Conservation (phyloP, 176 grass and related monocot species). For the Chloris gayana region DNA sequence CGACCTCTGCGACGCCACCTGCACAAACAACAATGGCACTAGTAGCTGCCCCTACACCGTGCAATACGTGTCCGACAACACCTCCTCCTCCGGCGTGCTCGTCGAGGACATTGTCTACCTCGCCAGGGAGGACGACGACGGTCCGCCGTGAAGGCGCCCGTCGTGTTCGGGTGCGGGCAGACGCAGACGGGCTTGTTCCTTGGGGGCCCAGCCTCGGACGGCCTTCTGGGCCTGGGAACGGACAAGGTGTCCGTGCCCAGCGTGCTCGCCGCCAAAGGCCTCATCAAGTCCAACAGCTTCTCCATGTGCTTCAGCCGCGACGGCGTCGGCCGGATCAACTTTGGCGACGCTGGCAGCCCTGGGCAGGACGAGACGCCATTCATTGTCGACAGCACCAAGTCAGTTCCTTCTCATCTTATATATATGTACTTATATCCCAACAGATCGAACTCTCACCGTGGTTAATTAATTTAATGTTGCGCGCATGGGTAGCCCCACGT, state of each 20-base stretch:
- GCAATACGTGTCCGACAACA: constrained; percentile 49
- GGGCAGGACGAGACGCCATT: constrained; percentile 69
- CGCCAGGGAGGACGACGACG: constrained; percentile 33
- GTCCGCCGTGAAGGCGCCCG: constrained; percentile 24
- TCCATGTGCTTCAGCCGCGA: constrained; percentile 79
- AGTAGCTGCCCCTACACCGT: constrained; percentile 61
- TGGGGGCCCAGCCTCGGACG: constrained; percentile 32
- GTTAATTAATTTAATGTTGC: too few relatives aligned
- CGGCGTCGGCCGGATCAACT: constrained; percentile 71
- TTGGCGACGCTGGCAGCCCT: constrained; percentile 61
- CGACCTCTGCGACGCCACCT: constrained; percentile 56
- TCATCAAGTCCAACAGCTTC: constrained; percentile 61
- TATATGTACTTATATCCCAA: too few relatives aligned
- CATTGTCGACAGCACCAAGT: constrained; percentile 11
- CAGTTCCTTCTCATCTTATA: not conserved
- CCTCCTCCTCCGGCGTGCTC: constrained; percentile 72
- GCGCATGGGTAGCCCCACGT: constrained; percentile 61
- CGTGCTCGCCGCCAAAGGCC: constrained; percentile 35
- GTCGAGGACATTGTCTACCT: constrained; percentile 77
- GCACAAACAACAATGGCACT: constrained; percentile 24
- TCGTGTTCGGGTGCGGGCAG: constrained; percentile 87
- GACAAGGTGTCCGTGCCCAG: constrained; percentile 63
- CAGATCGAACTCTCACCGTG: too few relatives aligned
- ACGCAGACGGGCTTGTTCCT: constrained; percentile 60
- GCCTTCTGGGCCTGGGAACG: constrained; percentile 74